Evolutionary conservation across 768 basidiomycete species (phyloP).

Genomic region (Collybiopsis confluens): DNA sequence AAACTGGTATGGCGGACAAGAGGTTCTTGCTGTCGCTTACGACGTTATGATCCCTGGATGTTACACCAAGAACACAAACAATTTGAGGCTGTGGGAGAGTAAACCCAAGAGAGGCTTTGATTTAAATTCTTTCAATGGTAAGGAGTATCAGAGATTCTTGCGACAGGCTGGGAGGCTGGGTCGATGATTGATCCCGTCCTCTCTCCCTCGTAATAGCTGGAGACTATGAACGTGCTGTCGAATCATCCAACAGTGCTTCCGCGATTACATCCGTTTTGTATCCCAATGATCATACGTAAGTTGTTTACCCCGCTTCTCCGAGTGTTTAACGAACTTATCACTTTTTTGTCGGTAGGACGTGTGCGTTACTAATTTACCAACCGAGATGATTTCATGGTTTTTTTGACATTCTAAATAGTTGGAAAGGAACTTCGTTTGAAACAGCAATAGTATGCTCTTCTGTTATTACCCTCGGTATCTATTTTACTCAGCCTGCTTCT

Average conservation of each 20-base stretch:
- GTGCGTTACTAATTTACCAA: constrained; percentile 36
- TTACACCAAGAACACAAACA: constrained; percentile 82
- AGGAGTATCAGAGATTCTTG: too few species aligned
- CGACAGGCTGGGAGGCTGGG: too few species aligned
- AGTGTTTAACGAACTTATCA: too few species aligned
- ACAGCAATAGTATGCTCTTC: constrained; percentile 72
- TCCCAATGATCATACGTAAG: constrained; percentile 86
- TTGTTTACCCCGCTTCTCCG: constrained; percentile 9
- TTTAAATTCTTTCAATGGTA: constrained; percentile 91
- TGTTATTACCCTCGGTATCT: constrained; percentile 10
- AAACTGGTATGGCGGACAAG: constrained; percentile 85
- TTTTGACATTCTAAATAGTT: constrained; percentile 45
- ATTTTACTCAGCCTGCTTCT: not conserved
- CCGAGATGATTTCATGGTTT: too few species aligned
- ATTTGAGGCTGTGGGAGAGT: constrained; percentile 80
- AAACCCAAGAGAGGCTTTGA: constrained; percentile 91
- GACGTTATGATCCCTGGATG: constrained; percentile 94
- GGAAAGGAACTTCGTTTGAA: constrained; percentile 88
- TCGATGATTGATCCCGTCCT: too few species aligned
- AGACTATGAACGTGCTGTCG: constrained; percentile 87
- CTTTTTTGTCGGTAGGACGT: too few species aligned
- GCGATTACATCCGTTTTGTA: constrained; percentile 95
- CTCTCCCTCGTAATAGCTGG: constrained; percentile 56
- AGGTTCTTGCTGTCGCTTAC: constrained; percentile 90
- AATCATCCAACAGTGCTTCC: constrained; percentile 83